phyloP scores from a whole-genome alignment of 345 rosid species.

The Eutrema japonicum region DNA sequence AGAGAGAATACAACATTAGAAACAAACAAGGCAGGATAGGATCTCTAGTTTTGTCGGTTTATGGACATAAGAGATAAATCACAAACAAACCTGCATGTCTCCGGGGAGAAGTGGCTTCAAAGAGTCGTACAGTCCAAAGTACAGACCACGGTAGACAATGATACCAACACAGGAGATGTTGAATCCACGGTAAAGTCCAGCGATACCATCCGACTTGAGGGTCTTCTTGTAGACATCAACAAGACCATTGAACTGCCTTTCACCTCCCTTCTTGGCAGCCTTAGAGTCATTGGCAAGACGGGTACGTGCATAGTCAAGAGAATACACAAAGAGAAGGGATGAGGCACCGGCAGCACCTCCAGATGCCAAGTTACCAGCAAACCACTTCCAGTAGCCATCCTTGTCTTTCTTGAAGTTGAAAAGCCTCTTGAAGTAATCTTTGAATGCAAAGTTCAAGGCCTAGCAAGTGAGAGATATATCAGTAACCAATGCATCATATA shows the following conservation, averaged over 20 bases:
- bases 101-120: constrained; percentile 76
- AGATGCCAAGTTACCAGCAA: constrained; percentile 87
- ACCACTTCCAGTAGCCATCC: constrained; percentile 95
- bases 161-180: constrained; percentile 88
- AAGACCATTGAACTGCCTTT: constrained; percentile 82
- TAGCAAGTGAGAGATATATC: constrained; percentile 29
- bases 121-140: constrained; percentile 86
- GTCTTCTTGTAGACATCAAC: constrained; percentile 86
- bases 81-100: constrained; percentile 55
- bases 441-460: constrained; percentile 96
- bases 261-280: constrained; percentile 91
- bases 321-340: constrained; percentile 81
- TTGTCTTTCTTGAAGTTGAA: constrained; percentile 91
- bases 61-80: neutral
- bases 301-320: constrained; percentile 87
- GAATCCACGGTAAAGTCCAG: constrained; percentile 94
- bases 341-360: constrained; percentile 96
- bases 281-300: constrained; percentile 93
- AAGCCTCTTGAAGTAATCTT: constrained; percentile 88
- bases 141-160: constrained; percentile 86
- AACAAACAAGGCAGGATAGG: neutral
- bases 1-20: neutral
- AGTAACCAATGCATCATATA: neutral
- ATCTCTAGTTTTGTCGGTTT: neutral
- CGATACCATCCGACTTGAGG: constrained; percentile 70